These are phyloP conservation scores for Phytophthora nicotianae DNA, from an alignment of 352 stramenopile species.

Conservation along the genomic window DNA sequence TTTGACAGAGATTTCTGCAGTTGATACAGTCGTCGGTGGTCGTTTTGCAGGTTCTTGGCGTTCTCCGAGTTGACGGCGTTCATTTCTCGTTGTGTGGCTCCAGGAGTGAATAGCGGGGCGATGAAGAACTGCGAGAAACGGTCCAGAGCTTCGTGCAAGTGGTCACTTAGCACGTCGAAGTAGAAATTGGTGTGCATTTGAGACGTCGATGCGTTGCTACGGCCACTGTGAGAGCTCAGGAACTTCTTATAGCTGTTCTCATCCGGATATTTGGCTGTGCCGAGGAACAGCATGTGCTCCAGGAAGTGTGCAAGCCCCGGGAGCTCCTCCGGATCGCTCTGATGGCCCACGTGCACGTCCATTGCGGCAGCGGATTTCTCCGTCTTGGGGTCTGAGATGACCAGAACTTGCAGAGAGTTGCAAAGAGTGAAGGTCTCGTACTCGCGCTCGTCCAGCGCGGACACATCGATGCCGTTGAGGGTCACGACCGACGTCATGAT, in stretches of 20 bases:
- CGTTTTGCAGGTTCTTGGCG: conserved; percentile 95
- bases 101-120: conserved; percentile 92
- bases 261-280: conserved; percentile 95
- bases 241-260: conserved; percentile 96
- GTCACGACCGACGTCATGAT: conserved; percentile 43
- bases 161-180: conserved; percentile 92
- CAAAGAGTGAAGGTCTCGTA: conserved; percentile 60
- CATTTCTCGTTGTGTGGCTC: conserved; percentile 93
- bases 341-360: conserved; percentile 95
- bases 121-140: conserved; percentile 98
- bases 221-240: conserved; percentile 92
- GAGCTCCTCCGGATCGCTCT: conserved; percentile 88
- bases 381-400: conserved; percentile 92
- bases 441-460: conserved; percentile 61
- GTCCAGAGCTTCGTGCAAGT: conserved; percentile 90
- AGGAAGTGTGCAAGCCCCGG: conserved; percentile 92
- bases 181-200: conserved; percentile 97
- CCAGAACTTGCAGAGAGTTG: conserved; percentile 68
- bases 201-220: conserved; percentile 96
- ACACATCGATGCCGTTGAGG: conserved; percentile 63
- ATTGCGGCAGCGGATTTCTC: conserved; percentile 94
- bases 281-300: conserved; percentile 98
- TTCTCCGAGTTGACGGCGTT: conserved; percentile 97
- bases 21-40: conserved; percentile 88
- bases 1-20: conserved; percentile 79